phyloP scores from a whole-genome alignment of 1,284 basidiomycete species.

The Nidula niveotomentosa region DNA sequence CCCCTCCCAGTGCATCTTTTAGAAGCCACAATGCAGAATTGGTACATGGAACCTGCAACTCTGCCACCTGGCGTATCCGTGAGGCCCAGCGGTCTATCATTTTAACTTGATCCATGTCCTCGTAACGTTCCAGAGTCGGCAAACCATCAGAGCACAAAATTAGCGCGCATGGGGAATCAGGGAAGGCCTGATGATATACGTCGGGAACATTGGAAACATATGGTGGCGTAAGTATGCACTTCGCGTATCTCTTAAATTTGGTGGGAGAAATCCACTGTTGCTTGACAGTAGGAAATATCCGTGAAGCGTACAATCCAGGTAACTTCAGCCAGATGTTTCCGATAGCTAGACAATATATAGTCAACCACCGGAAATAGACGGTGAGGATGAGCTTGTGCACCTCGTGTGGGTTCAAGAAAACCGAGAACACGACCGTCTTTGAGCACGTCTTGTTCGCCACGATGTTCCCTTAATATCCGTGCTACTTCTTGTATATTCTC shows the following conservation, averaged over 20 bases:
- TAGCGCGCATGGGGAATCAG: conserved; percentile 1
- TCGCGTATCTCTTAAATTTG: conserved; percentile 26
- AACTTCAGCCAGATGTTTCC: conserved; percentile 60
- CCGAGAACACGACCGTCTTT: conserved; percentile 50
- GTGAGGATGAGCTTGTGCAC: conserved; percentile 25
- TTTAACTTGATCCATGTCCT: background rate
- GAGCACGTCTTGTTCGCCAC: conserved; percentile 41
- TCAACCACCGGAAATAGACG: conserved; percentile 4
- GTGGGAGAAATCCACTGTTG: conserved; percentile 41
- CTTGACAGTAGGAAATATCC: conserved; percentile 39
- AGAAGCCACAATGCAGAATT: conserved; percentile 49
- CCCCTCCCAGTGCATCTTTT: conserved; percentile 51
- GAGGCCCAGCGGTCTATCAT: background rate
- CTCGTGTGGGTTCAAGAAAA: conserved; percentile 58
- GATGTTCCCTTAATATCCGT: conserved; percentile 47
- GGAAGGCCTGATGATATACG: conserved; percentile 34
- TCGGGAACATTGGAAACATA: conserved; percentile 51
- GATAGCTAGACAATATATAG: conserved; percentile 34
- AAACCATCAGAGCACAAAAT: background rate
- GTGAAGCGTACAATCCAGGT: conserved; percentile 45
- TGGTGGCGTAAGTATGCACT: conserved; percentile 47
- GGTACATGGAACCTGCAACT: conserved; percentile 8
- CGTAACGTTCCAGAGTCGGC: background rate
- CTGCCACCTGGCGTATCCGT: background rate
- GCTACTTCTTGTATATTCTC: conserved; percentile 40